Conservation (phyloP, 2,329 filamentous ascomycete species). For the Thielaviopsis populi region DNA sequence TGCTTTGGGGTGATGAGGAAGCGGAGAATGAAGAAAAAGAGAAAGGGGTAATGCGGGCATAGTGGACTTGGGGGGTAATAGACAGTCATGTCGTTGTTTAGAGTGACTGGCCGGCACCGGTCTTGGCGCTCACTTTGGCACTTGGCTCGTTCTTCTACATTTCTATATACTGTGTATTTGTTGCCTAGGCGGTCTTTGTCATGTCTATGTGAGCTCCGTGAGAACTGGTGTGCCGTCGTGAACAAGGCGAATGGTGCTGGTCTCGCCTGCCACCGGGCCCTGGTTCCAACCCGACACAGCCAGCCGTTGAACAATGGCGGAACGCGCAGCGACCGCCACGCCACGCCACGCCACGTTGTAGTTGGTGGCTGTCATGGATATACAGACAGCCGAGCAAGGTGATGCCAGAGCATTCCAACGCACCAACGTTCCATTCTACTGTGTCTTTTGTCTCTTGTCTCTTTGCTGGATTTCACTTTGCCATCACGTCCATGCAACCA, state of each 20-base stretch:
- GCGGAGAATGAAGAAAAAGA: constrained; percentile 1
- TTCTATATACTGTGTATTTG: neutral
- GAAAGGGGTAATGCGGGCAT: neutral
- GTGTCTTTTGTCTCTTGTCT: too few relatives aligned
- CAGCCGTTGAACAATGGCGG: too few relatives aligned
- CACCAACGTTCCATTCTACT: neutral
- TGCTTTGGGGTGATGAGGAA: neutral
- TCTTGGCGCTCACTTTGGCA: neutral
- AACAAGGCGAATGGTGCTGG: too few relatives aligned
- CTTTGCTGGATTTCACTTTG: neutral
- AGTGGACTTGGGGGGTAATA: neutral
- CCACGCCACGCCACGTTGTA: too few relatives aligned
- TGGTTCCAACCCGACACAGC: too few relatives aligned
- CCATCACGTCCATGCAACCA: neutral
- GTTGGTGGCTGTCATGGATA: too few relatives aligned
- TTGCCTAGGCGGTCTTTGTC: neutral
- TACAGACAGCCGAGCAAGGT: neutral
- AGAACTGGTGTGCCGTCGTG: too few relatives aligned
- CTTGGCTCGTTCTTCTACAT: neutral
- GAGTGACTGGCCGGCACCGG: neutral
- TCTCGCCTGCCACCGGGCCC: too few relatives aligned
- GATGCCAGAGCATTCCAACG: neutral
- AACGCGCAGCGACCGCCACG: too few relatives aligned
- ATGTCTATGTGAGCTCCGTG: too few relatives aligned
- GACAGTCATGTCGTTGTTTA: neutral